Evolutionary conservation across 805 yeast species (phyloP).

Genomic region (Candida incommunis): DNA sequence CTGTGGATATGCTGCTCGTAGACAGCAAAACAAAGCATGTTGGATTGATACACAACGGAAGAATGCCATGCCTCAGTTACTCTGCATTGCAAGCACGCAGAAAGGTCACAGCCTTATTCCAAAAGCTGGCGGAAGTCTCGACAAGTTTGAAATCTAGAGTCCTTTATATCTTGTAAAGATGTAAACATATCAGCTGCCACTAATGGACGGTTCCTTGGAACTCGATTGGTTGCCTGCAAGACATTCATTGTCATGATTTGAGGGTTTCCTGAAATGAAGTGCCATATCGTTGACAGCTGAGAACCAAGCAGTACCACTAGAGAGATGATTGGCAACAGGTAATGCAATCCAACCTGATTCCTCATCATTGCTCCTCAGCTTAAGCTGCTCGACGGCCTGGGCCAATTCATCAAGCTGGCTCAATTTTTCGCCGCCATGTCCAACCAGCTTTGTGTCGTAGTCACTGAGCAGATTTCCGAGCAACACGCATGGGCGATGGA

Average conservation of each 20-base stretch:
- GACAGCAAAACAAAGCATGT: too few species aligned
- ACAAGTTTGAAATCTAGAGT: too few species aligned
- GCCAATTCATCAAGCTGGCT: conserved; percentile 3
- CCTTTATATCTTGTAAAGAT: neutral
- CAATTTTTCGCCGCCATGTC: conserved; percentile 7
- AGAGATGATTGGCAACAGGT: conserved; percentile 4
- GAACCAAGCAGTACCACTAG: conserved; percentile 15
- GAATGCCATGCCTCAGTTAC: too few species aligned
- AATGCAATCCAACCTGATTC: conserved; percentile 2
- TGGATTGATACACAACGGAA: too few species aligned
- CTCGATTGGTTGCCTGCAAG: neutral
- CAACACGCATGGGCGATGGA: conserved; percentile 3
- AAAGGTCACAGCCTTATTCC: too few species aligned
- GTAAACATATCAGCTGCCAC: neutral
- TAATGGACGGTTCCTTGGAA: neutral
- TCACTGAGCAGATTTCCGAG: conserved; percentile 14
- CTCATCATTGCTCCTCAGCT: too few species aligned
- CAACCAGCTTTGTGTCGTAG: conserved; percentile 22
- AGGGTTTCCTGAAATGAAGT: conserved; percentile 9
- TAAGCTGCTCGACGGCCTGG: neutral
- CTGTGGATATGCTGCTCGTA: too few species aligned
- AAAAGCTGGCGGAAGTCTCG: too few species aligned
- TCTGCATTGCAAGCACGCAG: too few species aligned
- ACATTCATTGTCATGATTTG: neutral
- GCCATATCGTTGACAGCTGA: conserved; percentile 19